A percentile compares a stretch with the other conserved stretches of the same genome.
phyloP scores from a whole-genome alignment of 257 asterid genomes.

The Coffea eugenioides region DNA sequence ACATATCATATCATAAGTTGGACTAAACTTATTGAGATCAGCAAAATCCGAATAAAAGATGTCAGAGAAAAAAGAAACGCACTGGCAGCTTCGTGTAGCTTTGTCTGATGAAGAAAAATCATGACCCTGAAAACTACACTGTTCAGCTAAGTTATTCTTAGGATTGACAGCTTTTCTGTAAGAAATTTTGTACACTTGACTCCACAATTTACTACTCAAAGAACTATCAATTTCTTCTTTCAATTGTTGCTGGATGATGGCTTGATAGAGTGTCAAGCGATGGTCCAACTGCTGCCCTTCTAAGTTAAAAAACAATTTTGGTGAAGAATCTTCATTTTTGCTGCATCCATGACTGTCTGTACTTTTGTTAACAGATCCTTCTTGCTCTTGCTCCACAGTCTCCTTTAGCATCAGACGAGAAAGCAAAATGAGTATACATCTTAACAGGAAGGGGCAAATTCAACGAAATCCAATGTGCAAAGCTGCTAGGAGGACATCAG shows the following conservation, averaged over 20 bases:
- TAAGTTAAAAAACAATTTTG: conserved; percentile 54
- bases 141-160: conserved; percentile 26
- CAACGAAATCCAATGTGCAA: background rate
- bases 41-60: conserved; percentile 39
- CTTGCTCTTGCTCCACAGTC: conserved; percentile 37
- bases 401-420: conserved; percentile 34
- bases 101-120: conserved; percentile 33
- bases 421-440: conserved; percentile 10
- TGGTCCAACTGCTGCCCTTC: conserved; percentile 63
- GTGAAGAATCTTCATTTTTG: conserved; percentile 40
- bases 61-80: conserved; percentile 38
- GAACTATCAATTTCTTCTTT: conserved; percentile 43
- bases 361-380: conserved; percentile 27
- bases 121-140: conserved; percentile 27
- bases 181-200: conserved; percentile 53
- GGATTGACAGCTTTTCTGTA: conserved; percentile 43
- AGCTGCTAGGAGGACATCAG: background rate
- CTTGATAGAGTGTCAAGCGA: conserved; percentile 67
- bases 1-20: conserved; percentile 58
- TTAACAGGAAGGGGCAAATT: background rate
- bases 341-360: conserved; percentile 32
- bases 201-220: conserved; percentile 61
- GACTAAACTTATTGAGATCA: conserved; percentile 47
- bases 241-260: conserved; percentile 51
- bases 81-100: conserved; percentile 28